Evolutionary conservation across 2,329 filamentous ascomycete genomes (phyloP), one percentile per base, ranked within the genome.

Genomic region (Ascochyta viciae-villosae): DNA sequence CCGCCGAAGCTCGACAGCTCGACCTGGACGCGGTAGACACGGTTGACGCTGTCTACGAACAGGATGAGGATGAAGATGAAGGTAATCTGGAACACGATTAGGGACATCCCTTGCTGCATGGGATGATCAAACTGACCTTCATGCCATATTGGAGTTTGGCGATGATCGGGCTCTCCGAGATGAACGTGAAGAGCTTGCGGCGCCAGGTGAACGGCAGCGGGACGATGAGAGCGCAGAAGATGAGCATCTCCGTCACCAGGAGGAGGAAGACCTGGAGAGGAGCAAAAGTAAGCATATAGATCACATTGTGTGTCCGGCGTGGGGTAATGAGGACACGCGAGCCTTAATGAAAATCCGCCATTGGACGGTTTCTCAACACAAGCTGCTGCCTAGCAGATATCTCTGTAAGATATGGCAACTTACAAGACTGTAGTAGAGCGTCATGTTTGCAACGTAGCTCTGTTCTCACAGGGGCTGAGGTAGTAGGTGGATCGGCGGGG

Each of bases 51-150:
- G 81, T 99, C 95, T 71, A 98, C 86, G 81, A 99, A 99, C 64
- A 99, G 89, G 63, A 99, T 96, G 56, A 98, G 83, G 72, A 99
- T 98, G 82, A 99, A 99, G 75, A 99, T 94, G 76, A 99, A 99
- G 2, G 92, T 96, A 54, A 99, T 99, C 86, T 89, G 61, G 1
- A 16, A 4, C 1, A 9, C 7, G 4, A 45, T 71, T 46, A 73
- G 65, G 47, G 8, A 16, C 3, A 41, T 22, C 26, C 24, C 10
- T 9, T 27, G 16, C 9, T 6, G n/a, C 12, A 3, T 23, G 33
- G 1, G 10, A 35, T 10, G 27, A 6, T 9, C 1, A 12, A 24
- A 41, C 74, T 26, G 77, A 87, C 87, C 85, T 97, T 98, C 81
- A 99, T 85, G 71, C 92, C 94, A 82, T 99, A 97, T 82, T 98